phyloP scores from a whole-genome alignment of 371 early-diverging fungal genomes.

The Sporodiniella umbellata region DNA sequence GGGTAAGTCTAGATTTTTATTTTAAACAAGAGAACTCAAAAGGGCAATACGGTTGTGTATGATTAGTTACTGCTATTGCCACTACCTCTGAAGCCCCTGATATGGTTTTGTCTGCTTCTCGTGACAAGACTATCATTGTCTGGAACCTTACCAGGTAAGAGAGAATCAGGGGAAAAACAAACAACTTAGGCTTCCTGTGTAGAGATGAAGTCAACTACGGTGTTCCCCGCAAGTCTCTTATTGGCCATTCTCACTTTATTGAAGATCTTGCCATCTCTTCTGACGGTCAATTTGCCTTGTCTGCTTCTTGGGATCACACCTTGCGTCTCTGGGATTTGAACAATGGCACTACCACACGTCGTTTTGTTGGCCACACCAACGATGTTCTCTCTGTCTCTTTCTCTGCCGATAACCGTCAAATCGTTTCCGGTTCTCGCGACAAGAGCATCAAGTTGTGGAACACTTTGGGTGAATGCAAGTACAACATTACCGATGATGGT shows the following conservation, averaged over 20 bases:
- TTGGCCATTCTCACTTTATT: slow-evolving; percentile 96
- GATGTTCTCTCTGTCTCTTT: slow-evolving; percentile 96
- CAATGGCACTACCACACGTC: slow-evolving; percentile 86
- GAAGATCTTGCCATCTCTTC: slow-evolving; percentile 93
- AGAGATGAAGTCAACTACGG: slow-evolving; percentile 88
- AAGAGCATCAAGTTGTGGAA: slow-evolving; percentile 98
- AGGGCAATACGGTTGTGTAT: too few species aligned
- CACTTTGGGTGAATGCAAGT: slow-evolving; percentile 97
- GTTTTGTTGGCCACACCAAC: slow-evolving; percentile 92
- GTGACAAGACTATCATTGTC: slow-evolving; percentile 94
- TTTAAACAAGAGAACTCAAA: too few species aligned
- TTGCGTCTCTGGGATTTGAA: slow-evolving; percentile 95
- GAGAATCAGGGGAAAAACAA: not conserved
- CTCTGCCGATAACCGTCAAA: slow-evolving; percentile 97
- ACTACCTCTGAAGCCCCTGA: slow-evolving; percentile 92
- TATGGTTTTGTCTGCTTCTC: slow-evolving; percentile 91
- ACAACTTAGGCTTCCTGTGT: slow-evolving; percentile 17
- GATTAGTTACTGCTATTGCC: slow-evolving; percentile 90
- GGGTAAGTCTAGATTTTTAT: too few species aligned
- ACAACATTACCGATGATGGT: slow-evolving; percentile 83
- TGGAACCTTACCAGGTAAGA: slow-evolving; percentile 77
- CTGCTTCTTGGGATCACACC: slow-evolving; percentile 97
- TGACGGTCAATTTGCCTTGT: slow-evolving; percentile 94
- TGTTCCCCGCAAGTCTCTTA: slow-evolving; percentile 78
- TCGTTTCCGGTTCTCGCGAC: slow-evolving; percentile 95